Evolutionary conservation across 805 yeast genomes (phyloP).

Genomic region (Kluyveromyces wickerhamii): DNA sequence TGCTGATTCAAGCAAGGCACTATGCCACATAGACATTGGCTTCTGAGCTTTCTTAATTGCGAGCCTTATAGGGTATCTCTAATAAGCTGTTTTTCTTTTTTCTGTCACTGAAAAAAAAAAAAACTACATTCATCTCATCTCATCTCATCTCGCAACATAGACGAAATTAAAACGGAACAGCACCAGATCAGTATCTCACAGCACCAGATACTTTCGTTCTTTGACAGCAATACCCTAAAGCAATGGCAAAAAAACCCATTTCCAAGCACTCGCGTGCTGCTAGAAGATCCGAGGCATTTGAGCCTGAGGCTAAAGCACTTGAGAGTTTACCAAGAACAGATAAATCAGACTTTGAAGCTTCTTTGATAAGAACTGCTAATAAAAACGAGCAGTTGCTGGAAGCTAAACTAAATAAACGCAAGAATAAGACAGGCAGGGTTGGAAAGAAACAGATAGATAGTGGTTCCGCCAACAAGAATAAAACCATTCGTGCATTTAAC

Average conservation of each 20-base stretch:
- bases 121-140: background rate
- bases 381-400: slow-evolving; percentile 57
- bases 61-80: too few relatives aligned
- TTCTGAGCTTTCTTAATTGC: too few relatives aligned
- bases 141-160: slow-evolving; percentile 1
- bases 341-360: slow-evolving; percentile 50
- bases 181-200: too few relatives aligned
- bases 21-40: too few relatives aligned
- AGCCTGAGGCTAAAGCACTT: slow-evolving; percentile 42
- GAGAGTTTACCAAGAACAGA: slow-evolving; percentile 50
- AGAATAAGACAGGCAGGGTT: slow-evolving; percentile 21
- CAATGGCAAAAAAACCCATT: slow-evolving; percentile 31
- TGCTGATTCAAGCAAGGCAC: too few relatives aligned
- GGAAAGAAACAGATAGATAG: slow-evolving; percentile 19
- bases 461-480: slow-evolving; percentile 18
- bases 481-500: slow-evolving; percentile 42
- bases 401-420: slow-evolving; percentile 42
- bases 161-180: too few relatives aligned
- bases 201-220: background rate
- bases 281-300: slow-evolving; percentile 49
- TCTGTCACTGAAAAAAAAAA: background rate
- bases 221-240: too few relatives aligned
- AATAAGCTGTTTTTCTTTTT: background rate
- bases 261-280: slow-evolving; percentile 74
- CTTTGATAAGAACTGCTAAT: slow-evolving; percentile 58